A percentile compares a stretch with the other conserved stretches of the same genome.
Evolutionary conservation across 2,329 filamentous ascomycete genomes (phyloP).

Genomic region (Alternaria hordeiaustralica): DNA sequence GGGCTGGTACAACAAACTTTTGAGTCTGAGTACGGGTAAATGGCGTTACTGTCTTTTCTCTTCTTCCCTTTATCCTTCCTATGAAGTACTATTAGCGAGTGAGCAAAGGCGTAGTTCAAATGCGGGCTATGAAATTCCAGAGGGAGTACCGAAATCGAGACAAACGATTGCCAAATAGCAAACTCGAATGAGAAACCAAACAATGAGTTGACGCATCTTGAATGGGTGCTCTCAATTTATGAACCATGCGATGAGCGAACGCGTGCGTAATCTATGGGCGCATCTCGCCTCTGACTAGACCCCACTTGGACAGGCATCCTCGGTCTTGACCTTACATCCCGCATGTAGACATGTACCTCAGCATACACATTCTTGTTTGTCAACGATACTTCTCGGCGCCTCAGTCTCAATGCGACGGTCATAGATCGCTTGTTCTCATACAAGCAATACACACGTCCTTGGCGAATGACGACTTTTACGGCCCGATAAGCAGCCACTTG

Average conservation of each 20-base stretch:
- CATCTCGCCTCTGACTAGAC: not conserved
- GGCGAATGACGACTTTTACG: conserved; percentile 1
- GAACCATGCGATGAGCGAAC: not conserved
- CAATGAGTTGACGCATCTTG: not conserved
- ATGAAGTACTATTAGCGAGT: not conserved
- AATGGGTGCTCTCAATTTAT: not conserved
- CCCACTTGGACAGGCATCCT: not conserved
- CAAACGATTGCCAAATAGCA: not conserved
- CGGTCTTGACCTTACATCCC: not conserved
- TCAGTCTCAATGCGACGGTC: not conserved
- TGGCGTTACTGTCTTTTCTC: not conserved
- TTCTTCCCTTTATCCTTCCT: not conserved
- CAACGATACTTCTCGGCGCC: not conserved
- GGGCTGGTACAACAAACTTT: conserved; percentile 18
- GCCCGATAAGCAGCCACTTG: conserved; percentile 1
- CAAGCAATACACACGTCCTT: not conserved
- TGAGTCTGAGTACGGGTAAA: not conserved
- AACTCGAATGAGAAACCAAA: not conserved
- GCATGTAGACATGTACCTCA: not conserved
- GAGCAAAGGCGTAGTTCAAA: not conserved
- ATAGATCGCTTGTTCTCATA: not conserved
- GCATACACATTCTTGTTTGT: not conserved
- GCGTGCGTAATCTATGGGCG: not conserved
- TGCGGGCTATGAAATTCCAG: not conserved
- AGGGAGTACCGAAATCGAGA: not conserved